Percentiles rank a stretch among this genome's conserved stretches.
Conservation (phyloP, 2,329 filamentous ascomycete genomes). For the Aspergillus sp. region DNA sequence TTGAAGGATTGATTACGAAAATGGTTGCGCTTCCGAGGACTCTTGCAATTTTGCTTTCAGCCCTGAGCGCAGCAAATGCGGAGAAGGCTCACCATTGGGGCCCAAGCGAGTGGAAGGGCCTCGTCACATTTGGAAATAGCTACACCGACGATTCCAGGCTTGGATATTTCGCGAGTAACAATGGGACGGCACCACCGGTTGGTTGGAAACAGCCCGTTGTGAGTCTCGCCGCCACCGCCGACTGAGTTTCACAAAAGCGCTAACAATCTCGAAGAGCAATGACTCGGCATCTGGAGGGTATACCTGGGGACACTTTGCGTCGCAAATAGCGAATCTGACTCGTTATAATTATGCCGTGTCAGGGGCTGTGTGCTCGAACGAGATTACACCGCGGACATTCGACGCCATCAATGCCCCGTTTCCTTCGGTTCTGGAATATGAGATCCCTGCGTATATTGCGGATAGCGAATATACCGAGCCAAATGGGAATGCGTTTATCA, state of each 20-base stretch:
- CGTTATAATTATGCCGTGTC: slow-evolving; percentile 69
- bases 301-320: slow-evolving; percentile 68
- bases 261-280: slow-evolving; percentile 36
- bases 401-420: slow-evolving; percentile 52
- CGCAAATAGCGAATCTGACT: slow-evolving; percentile 53
- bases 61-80: slow-evolving; percentile 1
- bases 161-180: slow-evolving; percentile 54
- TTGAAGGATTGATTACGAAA: not conserved
- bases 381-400: slow-evolving; percentile 60
- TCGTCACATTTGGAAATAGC: slow-evolving; percentile 66
- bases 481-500: slow-evolving; percentile 31
- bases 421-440: slow-evolving; percentile 63
- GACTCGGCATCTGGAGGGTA: slow-evolving; percentile 64
- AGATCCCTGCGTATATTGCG: slow-evolving; percentile 48
- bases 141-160: slow-evolving; percentile 73
- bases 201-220: slow-evolving; percentile 55
- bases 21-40: slow-evolving; percentile 2
- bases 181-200: slow-evolving; percentile 52
- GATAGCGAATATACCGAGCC: slow-evolving; percentile 25
- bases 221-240: slow-evolving; percentile 4
- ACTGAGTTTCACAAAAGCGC: not conserved
- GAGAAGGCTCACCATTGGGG: slow-evolving; percentile 5
- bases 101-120: slow-evolving; percentile 53
- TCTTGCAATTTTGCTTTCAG: not conserved
- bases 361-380: slow-evolving; percentile 71